Percentiles rank a stretch among this genome's conserved stretches.
These are phyloP conservation scores for Salix exigua DNA, from an alignment of 345 rosid species.

Conservation along the genomic window DNA sequence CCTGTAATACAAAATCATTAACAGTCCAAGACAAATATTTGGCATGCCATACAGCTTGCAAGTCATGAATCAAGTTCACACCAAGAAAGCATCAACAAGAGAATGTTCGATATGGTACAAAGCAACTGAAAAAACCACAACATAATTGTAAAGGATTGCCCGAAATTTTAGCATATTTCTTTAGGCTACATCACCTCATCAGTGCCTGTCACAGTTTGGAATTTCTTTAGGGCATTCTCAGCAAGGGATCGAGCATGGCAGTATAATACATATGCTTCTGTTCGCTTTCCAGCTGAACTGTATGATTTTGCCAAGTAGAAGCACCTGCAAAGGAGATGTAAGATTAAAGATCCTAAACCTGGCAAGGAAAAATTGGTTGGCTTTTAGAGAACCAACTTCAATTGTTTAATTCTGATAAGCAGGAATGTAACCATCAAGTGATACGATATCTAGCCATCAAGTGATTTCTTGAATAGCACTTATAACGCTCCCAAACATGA, in stretches of 20 bases:
- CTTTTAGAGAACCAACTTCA: background rate
- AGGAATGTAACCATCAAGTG: background rate
- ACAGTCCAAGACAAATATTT: constrained; percentile 1
- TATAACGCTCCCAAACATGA: background rate
- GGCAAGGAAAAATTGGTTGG: background rate
- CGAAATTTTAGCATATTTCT: background rate
- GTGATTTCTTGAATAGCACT: background rate
- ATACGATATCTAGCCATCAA: background rate
- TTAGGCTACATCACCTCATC: constrained; percentile 49
- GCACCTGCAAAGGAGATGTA: constrained; percentile 54
- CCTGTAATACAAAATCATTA: constrained; percentile 32
- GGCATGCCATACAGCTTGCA: background rate
- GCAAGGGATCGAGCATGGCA: constrained; percentile 73
- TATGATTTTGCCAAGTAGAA: constrained; percentile 88
- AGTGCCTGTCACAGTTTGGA: constrained; percentile 29
- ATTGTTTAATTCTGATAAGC: background rate
- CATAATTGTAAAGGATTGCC: no score
- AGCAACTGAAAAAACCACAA: no score
- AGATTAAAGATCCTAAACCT: background rate
- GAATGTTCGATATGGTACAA: background rate
- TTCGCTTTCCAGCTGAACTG: constrained; percentile 84
- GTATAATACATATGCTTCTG: constrained; percentile 78
- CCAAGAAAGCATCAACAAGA: background rate
- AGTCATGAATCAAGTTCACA: background rate
- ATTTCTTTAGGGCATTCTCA: constrained; percentile 60